Conservation (phyloP, 192 early-diverging fungal genomes). For the Podila clonocystis region DNA sequence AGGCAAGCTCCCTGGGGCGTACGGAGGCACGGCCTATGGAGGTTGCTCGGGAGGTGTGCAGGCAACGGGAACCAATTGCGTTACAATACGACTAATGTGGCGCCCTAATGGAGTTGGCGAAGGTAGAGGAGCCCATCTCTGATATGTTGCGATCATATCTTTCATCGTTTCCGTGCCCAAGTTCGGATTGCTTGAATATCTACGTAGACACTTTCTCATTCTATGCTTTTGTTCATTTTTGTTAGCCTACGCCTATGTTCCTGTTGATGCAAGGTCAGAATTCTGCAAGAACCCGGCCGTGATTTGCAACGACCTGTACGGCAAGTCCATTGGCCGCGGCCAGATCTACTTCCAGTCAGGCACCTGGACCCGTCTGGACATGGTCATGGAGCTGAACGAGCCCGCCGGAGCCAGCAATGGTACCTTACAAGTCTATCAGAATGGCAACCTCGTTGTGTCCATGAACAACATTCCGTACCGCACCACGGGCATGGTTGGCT, state of each 20-base stretch:
- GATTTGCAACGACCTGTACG: conserved; percentile 58
- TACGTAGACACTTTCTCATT: too few species aligned
- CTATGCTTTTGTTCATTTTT: neutral
- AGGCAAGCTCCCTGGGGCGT: conserved; percentile 61
- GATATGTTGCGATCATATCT: neutral
- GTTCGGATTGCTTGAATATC: neutral
- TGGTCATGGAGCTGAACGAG: conserved; percentile 53
- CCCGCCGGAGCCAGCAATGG: conserved; percentile 50
- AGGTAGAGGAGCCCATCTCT: conserved; percentile 18
- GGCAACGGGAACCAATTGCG: conserved; percentile 50
- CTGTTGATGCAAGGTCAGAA: conserved; percentile 18
- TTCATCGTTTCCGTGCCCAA: neutral
- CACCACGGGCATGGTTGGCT: conserved; percentile 50
- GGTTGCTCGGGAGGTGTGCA: conserved; percentile 59
- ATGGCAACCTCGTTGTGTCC: conserved; percentile 48
- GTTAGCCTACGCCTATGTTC: conserved; percentile 60
- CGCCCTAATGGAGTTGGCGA: conserved; percentile 43
- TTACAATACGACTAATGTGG: conserved; percentile 65
- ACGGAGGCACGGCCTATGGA: conserved; percentile 50
- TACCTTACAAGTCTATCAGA: conserved; percentile 52
- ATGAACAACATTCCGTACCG: conserved; percentile 51
- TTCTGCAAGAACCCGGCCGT: conserved; percentile 46
- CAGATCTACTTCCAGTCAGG: conserved; percentile 50
- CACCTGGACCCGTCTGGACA: conserved; percentile 55
- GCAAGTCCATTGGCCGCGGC: conserved; percentile 61